Evolutionary conservation across 2,329 filamentous ascomycete genomes (phyloP), one percentile per base, ranked within the genome.

Genomic region (Leptographium procerum): DNA sequence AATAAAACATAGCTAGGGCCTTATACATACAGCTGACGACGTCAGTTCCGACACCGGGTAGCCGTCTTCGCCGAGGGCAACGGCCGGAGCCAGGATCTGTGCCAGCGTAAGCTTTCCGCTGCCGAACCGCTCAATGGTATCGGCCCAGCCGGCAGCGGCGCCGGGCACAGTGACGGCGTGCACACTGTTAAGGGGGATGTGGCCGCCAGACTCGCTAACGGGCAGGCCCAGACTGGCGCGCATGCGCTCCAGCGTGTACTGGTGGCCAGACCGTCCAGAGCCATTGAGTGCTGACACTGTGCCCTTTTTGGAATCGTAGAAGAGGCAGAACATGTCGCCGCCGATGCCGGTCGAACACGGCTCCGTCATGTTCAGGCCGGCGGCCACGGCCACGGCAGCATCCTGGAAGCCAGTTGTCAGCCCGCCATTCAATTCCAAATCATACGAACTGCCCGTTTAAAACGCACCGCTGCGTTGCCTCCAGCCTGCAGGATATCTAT

Each of bases 271-370:
- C 31, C 94, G 85, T n/a, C 94, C 94, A 1, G 91, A 96, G 24
- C 91, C 94, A 71, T 99, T 99, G 71, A 97, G 76, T 11, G 91
- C 89, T 57, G 85, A 86, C 10, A 97, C 86, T 62, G 88, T 87
- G 68, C 88, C 87, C 0, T 86, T 89, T 65, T 86, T 82, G 48
- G 90, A 89, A 69, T 95, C 83, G 75, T 92, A 97, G 77, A 84
- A 96, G 40, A 97, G 82, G 71, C 91, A 91, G 74, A 97, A 99
- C 85, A 96, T 91, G 73, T 99, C 94, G 62, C 94, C 94, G 59
- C 94, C 94, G 61, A 99, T 96, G 47, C 94, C 94, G 0, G 94
- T 97, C 7, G 88, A 94, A 60, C 85, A 85, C 9, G 94, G 94
- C 69, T 99, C 94, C 0, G 92, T 96, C 68, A 97, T 82, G 72